Evolutionary conservation across 306 rosid genomes (phyloP).

Genomic region (Cucurbita ficifolia): DNA sequence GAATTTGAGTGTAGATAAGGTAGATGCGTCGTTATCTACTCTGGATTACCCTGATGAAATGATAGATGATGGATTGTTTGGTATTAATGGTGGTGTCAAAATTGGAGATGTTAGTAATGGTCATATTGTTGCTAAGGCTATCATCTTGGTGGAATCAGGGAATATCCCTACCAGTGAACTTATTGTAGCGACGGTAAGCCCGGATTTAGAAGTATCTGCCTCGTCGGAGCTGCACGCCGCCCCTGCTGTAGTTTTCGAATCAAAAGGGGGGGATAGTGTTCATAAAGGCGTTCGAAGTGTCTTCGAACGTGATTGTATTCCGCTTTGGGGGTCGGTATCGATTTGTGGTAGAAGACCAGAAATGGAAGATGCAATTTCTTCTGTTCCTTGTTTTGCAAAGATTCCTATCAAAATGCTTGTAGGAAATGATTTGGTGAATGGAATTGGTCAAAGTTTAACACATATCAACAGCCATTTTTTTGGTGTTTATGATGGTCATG

Average conservation of each 20-base stretch:
- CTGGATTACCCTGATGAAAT: slow-evolving; percentile 14
- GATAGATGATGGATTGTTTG: slow-evolving; percentile 11
- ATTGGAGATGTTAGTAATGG: slow-evolving; percentile 21
- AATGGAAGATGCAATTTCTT: slow-evolving; percentile 45
- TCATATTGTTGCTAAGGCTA: slow-evolving; percentile 33
- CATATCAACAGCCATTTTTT: slow-evolving; percentile 37
- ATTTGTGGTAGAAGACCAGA: slow-evolving; percentile 40
- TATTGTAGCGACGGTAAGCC: slow-evolving; percentile 28
- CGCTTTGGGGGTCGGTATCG: slow-evolving; percentile 52
- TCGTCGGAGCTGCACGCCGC: slow-evolving; percentile 13
- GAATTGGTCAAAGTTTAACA: slow-evolving; percentile 30
- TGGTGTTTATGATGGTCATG: slow-evolving; percentile 56
- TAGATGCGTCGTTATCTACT: slow-evolving; percentile 12
- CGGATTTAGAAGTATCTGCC: slow-evolving; percentile 15
- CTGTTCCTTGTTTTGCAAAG: slow-evolving; percentile 30
- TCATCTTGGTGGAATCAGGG: slow-evolving; percentile 35
- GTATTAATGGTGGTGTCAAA: slow-evolving; percentile 11
- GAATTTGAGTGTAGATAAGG: slow-evolving; percentile 8
- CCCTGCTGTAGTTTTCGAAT: slow-evolving; percentile 26
- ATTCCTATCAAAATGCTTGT: slow-evolving; percentile 37
- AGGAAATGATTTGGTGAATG: slow-evolving; percentile 12
- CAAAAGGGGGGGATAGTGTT: slow-evolving; percentile 15
- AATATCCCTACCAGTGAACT: slow-evolving; percentile 33
- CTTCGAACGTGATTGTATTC: slow-evolving; percentile 36
- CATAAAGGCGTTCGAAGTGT: slow-evolving; percentile 18